phyloP scores from a whole-genome alignment of 2,329 filamentous ascomycete genomes.

The Apiospora saccharicola region DNA sequence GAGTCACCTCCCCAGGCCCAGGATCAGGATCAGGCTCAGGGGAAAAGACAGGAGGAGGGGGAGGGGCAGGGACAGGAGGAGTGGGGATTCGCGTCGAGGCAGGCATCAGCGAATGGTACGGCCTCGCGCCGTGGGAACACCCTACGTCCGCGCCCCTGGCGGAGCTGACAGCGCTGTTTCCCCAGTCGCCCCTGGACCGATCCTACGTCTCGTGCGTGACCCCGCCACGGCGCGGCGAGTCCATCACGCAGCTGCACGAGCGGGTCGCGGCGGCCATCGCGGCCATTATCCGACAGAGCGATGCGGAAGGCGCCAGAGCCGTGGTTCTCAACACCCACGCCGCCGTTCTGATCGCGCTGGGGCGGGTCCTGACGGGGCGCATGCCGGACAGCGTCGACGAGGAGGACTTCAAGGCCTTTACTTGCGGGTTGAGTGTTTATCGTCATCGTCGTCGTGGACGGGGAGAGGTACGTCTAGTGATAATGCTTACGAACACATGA shows the following conservation, averaged over 20 bases:
- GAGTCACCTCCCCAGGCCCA: neutral
- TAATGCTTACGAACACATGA: no score
- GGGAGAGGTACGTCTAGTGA: slow-evolving; percentile 42
- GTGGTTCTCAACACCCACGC: slow-evolving; percentile 90
- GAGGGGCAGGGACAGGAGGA: slow-evolving; percentile 32
- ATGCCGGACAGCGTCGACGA: slow-evolving; percentile 75
- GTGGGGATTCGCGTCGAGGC: slow-evolving; percentile 59
- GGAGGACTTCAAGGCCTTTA: slow-evolving; percentile 87
- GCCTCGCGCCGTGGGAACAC: slow-evolving; percentile 83
- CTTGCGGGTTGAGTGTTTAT: slow-evolving; percentile 79
- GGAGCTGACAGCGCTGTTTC: slow-evolving; percentile 73
- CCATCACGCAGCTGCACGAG: slow-evolving; percentile 79
- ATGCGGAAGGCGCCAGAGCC: slow-evolving; percentile 72
- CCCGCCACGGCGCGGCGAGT: slow-evolving; percentile 80
- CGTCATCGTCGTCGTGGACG: slow-evolving; percentile 49
- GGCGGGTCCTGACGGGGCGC: slow-evolving; percentile 78
- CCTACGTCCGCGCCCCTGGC: slow-evolving; percentile 74
- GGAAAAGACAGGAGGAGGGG: neutral
- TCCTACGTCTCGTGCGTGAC: slow-evolving; percentile 68
- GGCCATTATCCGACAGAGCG: slow-evolving; percentile 75
- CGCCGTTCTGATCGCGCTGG: slow-evolving; percentile 86
- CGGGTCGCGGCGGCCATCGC: slow-evolving; percentile 75
- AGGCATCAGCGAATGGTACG: slow-evolving; percentile 87
- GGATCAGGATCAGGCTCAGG: neutral
- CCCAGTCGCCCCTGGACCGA: slow-evolving; percentile 57